These are phyloP conservation scores for Termitomyces heimii DNA, from an alignment of 768 basidiomycete species.

Conservation along the genomic window DNA sequence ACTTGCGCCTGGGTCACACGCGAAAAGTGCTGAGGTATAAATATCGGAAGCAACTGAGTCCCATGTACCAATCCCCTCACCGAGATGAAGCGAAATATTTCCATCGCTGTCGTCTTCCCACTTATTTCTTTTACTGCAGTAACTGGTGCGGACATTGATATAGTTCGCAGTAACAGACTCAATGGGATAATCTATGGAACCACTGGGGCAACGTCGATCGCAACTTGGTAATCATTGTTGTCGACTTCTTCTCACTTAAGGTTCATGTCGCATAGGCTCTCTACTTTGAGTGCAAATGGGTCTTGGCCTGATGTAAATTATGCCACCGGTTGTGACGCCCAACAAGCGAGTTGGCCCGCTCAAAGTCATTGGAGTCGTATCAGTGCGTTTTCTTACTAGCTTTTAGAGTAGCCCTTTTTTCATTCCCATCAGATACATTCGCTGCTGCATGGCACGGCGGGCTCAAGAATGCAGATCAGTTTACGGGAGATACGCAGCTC, in stretches of 20 bases:
- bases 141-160: conserved; percentile 18
- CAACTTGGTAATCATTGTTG: conserved; percentile 28
- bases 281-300: conserved; percentile 39
- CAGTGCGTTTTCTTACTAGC: conserved; percentile 23
- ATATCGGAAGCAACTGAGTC: background rate
- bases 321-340: conserved; percentile 54
- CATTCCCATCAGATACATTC: conserved; percentile 36
- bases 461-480: conserved; percentile 31
- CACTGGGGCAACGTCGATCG: conserved; percentile 33
- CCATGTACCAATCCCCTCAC: background rate
- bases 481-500: conserved; percentile 33
- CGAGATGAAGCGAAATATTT: conserved; percentile 6
- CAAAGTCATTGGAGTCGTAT: conserved; percentile 52
- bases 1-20: background rate
- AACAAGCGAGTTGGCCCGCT: conserved; percentile 67
- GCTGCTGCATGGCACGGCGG: conserved; percentile 55
- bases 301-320: conserved; percentile 62
- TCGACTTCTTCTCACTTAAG: background rate
- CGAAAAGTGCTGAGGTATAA: conserved; percentile 1
- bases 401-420: background rate
- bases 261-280: conserved; percentile 28
- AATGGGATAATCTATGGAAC: conserved; percentile 33
- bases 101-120: background rate
- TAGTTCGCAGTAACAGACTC: conserved; percentile 29
- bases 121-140: background rate